Conservation (phyloP, 2,329 filamentous ascomycete species). For the Penicillium hesseltinei region DNA sequence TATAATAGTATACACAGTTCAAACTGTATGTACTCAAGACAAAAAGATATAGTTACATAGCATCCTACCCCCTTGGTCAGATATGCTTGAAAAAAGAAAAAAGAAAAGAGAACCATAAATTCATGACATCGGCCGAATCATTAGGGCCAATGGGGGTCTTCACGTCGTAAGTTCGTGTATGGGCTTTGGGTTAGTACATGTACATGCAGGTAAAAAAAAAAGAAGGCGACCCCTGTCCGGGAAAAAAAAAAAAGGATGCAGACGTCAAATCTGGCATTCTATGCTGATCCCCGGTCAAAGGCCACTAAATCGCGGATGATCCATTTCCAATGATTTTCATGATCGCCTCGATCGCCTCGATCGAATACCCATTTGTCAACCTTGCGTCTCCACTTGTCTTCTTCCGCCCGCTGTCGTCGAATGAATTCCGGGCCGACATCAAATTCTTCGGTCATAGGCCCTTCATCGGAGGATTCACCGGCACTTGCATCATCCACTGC, state of each 20-base stretch:
- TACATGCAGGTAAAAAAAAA: background rate
- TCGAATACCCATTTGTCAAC: constrained; percentile 78
- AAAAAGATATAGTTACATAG: constrained; percentile 20
- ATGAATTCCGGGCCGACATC: constrained; percentile 96
- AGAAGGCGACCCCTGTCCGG: background rate
- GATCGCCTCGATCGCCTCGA: constrained; percentile 46
- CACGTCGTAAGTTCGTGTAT: constrained; percentile 24
- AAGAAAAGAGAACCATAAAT: constrained; percentile 13
- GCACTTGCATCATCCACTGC: constrained; percentile 42
- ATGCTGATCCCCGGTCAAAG: constrained; percentile 18
- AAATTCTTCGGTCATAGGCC: constrained; percentile 91
- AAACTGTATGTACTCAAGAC: constrained; percentile 5
- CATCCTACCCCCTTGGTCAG: background rate
- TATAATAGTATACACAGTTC: no score
- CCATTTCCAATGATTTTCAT: constrained; percentile 70
- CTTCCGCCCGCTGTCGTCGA: constrained; percentile 82
- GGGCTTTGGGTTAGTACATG: constrained; percentile 5
- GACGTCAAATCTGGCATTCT: background rate
- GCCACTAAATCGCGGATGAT: constrained; percentile 55
- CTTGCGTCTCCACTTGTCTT: constrained; percentile 84
- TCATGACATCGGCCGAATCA: constrained; percentile 18
- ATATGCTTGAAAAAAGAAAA: background rate
- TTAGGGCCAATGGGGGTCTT: constrained; percentile 17
- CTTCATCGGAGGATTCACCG: constrained; percentile 62
- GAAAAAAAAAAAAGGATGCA: background rate